Evolutionary conservation across 1,139 yeast species (phyloP), one percentile per base, ranked within the genome.

Genomic region (Kodamaea suecica): DNA sequence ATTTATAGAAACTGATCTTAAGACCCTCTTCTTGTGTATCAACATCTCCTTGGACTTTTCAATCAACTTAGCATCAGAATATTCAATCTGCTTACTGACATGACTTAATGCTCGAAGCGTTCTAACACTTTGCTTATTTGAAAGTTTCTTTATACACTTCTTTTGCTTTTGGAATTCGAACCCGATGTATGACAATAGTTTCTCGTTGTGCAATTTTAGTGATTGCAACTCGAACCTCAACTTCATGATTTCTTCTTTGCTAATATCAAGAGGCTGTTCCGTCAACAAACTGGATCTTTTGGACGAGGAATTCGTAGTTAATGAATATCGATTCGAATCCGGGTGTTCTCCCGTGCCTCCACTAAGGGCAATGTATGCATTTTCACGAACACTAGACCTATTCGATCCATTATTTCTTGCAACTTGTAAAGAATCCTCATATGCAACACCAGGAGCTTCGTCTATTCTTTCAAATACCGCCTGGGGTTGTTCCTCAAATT

Each of bases 101-200:
- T 39, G 41, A 29, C 43, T 43, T 14, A 52, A 38, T 10, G 48
- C 42, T 36, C 46, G 45, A 35, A 51, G 42, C 5, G 52, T 42
- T 12, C 49, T 35, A 9, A 42, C 43, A 21, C 66, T 49, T 45
- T 66, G 69, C 38, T 63, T 63, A 35, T 63, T 63, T n/a, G 70
- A 58, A 34, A 70, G 53, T 42, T 61, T 66, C 44, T 61, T 61
- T 37, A 68, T 61, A 45, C 64, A 68, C 43, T 66, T 61, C 56
- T 66, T 68, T 43, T 69, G 72, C 39, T 72, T 69, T 44, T 76
- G 81, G 37, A 74, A 55, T 43, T 75, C 73, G 46, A 74, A 76
- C 19, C 81, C 80, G 50, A 76, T 76, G 47, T 74, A 76, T 16
- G 79, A 72, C 36, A 74, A 57, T 25, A 76, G 59, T 49, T 76